Evolutionary conservation across 1,284 basidiomycete species (phyloP), one percentile per base, ranked within the genome.

Genomic region (Rhodotorula sp.): DNA sequence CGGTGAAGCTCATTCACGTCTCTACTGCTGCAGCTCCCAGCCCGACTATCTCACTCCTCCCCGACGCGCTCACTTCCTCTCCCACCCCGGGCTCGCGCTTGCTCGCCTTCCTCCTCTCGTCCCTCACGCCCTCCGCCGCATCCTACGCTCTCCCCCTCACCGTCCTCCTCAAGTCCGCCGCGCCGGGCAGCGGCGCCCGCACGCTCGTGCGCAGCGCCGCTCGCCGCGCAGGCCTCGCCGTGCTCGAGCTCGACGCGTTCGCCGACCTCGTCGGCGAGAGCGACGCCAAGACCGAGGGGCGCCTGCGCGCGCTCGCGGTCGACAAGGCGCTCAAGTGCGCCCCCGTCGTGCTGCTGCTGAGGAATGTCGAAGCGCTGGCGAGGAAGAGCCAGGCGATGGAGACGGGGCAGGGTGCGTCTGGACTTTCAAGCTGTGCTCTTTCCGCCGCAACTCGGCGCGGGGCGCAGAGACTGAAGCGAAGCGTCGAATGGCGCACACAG

Each of bases 191-290:
- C 3, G 92, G 93, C 2, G 95, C 94, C 81, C 87, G 86, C 68
- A 90, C 88, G 0, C 68, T 85, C 14, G 78, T 83, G 2, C 53
- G 71, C 7, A 66, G 62, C 81, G 87, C 91, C 3, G 88, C 91
- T 5, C 84, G 86, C 59, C 79, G 81, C 8, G 81, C 91, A 3
- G 92, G 91, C 12, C 85, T 95, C 68, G 92, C 94, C 81, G 71
- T 94, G 0, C 83, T 93, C 17, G 91, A 94, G 92, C 84, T 96
- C 56, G 89, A 96, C 75, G 95, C 92, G 80, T 97, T 89, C 79
- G 34, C 34, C 34, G 88, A 92, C 69, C 80, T 96, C 19, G 80
- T 96, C 17, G 90, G 89, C 2, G 95, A 98, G 68, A 91, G 87
- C 45, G 88, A 91, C 61, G 83, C 85, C 4, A 90, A 91, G 73